Base-by-base conservation (phyloP, 768 basidiomycete species). In the Boletus bicolor region DNA sequence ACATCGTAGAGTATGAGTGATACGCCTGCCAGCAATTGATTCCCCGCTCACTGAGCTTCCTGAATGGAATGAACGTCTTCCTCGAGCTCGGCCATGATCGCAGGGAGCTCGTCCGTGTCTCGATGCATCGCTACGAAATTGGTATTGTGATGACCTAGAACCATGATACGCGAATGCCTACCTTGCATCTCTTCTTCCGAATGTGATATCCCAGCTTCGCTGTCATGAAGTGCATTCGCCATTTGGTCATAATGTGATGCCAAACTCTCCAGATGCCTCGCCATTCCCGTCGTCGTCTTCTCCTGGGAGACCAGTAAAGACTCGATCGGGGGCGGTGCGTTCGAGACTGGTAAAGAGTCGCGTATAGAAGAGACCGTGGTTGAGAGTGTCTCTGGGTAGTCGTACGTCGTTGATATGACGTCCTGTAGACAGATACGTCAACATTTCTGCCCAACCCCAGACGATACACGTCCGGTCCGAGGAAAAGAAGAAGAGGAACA, bases 241-340 rank as follows among this genome's bases (percentile, higher is more conserved):
- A 93, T 92, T 58, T 89, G 83, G 24, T 85, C 85, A 59, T 87
- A 93, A 67, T 93, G 91, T 1, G 77, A 77, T 2, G 85, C 81
- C 35, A 93, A 73, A 62, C 82, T 85, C 63, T 90, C 88, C 10
- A 93, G 69, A 48, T 85, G 82, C 26, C 73, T 68, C 2, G 91
- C 91, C 91, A 93, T 91, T n/a, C 75, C 73, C 0, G 75, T 76
- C 34, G 81, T 80, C 19, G 78, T 77, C 19, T 64, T 68, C 60
- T 87, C 87, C 62, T 91, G 89, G 0, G 58, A 55, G 43, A 14
- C 28, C 24, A 73, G 60, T 9, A 81, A 72, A 7, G 74, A 70
- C 42, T 82, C 78, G 41, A 86, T 79, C 19, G 19, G 1, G 77
- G 69, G 17, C 76, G 71, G 62, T 7, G 68, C 49, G 28, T 69